Conservation (phyloP, 176 grass and related monocot genomes). For the Bothriochloa decipiens region DNA sequence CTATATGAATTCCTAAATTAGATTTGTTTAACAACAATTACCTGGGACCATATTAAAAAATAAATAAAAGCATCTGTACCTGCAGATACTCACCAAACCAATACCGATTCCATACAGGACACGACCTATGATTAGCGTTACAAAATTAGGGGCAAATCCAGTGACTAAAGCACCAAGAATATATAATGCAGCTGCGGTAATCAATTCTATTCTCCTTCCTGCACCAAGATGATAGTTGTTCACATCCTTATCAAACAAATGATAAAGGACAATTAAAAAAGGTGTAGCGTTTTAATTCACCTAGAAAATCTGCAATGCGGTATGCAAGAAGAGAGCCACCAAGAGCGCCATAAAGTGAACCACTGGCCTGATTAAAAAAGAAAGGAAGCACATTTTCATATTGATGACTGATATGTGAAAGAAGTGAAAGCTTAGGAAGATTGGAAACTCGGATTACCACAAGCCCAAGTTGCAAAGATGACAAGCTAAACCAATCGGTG, state of each 20-base stretch:
- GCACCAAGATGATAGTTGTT: constrained; percentile 43
- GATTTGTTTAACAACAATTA: neutral
- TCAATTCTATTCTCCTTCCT: constrained; percentile 93
- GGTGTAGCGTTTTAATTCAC: constrained; percentile 38
- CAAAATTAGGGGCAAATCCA: constrained; percentile 71
- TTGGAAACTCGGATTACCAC: constrained; percentile 61
- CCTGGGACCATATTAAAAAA: neutral
- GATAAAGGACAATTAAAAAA: neutral
- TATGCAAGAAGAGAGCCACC: constrained; percentile 80
- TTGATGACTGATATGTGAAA: constrained; percentile 13
- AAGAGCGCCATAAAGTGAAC: constrained; percentile 97
- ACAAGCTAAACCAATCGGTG: constrained; percentile 86
- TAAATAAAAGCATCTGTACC: neutral
- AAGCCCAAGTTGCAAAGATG: constrained; percentile 83
- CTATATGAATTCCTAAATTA: neutral
- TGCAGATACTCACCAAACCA: constrained; percentile 70
- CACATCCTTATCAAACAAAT: constrained; percentile 9
- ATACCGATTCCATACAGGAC: constrained; percentile 80
- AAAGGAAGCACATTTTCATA: constrained; percentile 34
- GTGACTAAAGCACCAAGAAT: constrained; percentile 73
- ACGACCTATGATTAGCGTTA: constrained; percentile 72
- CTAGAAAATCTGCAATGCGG: constrained; percentile 74
- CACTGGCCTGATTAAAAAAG: constrained; percentile 68
- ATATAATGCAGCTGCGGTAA: constrained; percentile 74
- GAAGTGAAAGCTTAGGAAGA: neutral